These are phyloP conservation scores for Chaetothyriales sp. DNA, from an alignment of 2,329 filamentous ascomycete species.

Conservation along the genomic window DNA sequence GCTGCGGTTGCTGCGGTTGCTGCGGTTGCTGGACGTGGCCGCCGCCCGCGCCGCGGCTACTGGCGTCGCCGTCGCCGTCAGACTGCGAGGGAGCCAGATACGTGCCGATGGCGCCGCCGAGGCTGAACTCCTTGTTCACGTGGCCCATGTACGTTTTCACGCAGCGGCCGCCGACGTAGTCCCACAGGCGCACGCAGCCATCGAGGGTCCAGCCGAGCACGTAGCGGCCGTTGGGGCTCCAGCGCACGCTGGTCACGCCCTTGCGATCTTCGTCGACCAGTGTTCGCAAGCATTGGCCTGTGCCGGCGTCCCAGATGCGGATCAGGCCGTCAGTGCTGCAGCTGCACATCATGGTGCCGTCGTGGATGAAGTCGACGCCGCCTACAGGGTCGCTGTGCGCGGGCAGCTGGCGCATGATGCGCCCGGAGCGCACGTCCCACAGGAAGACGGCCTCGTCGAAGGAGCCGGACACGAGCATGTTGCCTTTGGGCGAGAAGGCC, in stretches of 20 bases:
- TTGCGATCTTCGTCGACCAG: conserved; percentile 94
- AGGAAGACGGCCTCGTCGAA: conserved; percentile 96
- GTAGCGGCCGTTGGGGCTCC: conserved; percentile 86
- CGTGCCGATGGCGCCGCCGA: conserved; percentile 71
- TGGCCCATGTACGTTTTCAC: conserved; percentile 98
- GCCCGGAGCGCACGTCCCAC: conserved; percentile 84
- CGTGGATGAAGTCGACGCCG: conserved; percentile 81
- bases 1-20: conserved; percentile 9
- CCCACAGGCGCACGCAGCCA: conserved; percentile 80
- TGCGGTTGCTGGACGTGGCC: conserved; percentile 10
- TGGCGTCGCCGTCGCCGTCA: conserved; percentile 16
- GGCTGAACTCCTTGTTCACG: conserved; percentile 65
- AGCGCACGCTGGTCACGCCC: conserved; percentile 74
- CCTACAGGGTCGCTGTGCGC: conserved; percentile 91
- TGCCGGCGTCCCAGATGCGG: conserved; percentile 89
- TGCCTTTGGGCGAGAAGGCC: conserved; percentile 94
- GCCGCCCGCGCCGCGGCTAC: conserved; percentile 19
- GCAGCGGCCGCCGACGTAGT: conserved; percentile 80
- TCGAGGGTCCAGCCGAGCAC: conserved; percentile 87
- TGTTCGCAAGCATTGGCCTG: conserved; percentile 87
- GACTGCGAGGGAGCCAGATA: conserved; percentile 25
- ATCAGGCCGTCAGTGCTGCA: conserved; percentile 87
- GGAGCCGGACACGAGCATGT: conserved; percentile 86
- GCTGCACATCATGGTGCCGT: conserved; percentile 82
- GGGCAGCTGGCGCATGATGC: conserved; percentile 77